Evolutionary conservation across 2,329 filamentous ascomycete species (phyloP).

Genomic region (Orbilia oligospora): DNA sequence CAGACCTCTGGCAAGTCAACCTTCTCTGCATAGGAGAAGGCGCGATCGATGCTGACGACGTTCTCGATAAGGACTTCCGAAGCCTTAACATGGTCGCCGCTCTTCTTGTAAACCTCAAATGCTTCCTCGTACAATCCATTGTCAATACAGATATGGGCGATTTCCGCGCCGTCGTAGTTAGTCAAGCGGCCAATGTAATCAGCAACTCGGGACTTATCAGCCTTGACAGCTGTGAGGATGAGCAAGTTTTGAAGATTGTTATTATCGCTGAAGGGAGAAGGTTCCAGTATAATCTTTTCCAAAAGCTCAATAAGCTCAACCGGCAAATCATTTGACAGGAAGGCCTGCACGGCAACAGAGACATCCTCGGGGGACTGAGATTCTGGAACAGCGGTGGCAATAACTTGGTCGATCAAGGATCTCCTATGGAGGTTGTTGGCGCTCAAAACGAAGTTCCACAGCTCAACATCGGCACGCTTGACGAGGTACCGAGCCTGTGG

Average conservation of each 20-base stretch:
- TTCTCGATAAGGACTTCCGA: slow-evolving; percentile 94
- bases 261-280: slow-evolving; percentile 98
- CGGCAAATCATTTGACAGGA: slow-evolving; percentile 90
- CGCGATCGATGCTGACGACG: slow-evolving; percentile 96
- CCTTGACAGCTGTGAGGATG: slow-evolving; percentile 95
- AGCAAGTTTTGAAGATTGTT: slow-evolving; percentile 95
- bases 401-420: slow-evolving; percentile 95
- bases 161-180: slow-evolving; percentile 87
- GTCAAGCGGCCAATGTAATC: slow-evolving; percentile 95
- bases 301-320: slow-evolving; percentile 95
- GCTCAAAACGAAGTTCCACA: slow-evolving; percentile 95
- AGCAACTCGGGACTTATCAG: slow-evolving; percentile 94
- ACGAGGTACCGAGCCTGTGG: slow-evolving; percentile 96
- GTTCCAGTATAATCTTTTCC: slow-evolving; percentile 99
- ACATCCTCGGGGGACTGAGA: slow-evolving; percentile 94
- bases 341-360: slow-evolving; percentile 91
- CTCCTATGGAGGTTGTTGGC: slow-evolving; percentile 96
- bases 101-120: slow-evolving; percentile 99
- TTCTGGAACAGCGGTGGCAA: slow-evolving; percentile 92
- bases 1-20: slow-evolving; percentile 95
- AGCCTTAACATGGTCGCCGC: slow-evolving; percentile 86
- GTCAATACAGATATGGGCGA: slow-evolving; percentile 91
- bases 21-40: slow-evolving; percentile 93
- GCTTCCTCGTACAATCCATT: slow-evolving; percentile 96
- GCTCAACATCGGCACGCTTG: slow-evolving; percentile 87